Evolutionary conservation across 495 filamentous ascomycete genomes (phyloP).

Genomic region (Penicillium goetzii): DNA sequence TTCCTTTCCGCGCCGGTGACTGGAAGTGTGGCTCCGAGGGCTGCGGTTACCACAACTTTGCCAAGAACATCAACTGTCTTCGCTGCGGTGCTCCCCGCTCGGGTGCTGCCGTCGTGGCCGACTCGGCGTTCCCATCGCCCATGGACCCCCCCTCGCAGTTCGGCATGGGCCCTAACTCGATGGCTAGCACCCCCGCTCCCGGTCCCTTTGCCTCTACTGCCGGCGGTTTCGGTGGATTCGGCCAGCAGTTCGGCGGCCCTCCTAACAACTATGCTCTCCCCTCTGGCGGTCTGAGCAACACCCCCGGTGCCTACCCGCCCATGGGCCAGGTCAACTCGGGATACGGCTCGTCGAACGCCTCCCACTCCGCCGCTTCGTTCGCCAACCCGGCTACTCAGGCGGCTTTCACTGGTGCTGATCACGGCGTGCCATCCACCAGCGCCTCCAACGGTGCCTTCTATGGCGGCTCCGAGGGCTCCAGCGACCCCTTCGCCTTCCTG

Average conservation of each 20-base stretch:
- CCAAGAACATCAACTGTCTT: slow-evolving; percentile 97
- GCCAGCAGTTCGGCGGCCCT: slow-evolving; percentile 85
- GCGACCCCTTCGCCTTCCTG: slow-evolving; percentile 89
- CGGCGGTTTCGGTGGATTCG: slow-evolving; percentile 77
- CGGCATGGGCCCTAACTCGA: slow-evolving; percentile 75
- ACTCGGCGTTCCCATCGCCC: slow-evolving; percentile 87
- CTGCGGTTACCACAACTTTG: slow-evolving; percentile 99
- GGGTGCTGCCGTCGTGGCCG: slow-evolving; percentile 88
- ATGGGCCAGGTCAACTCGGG: slow-evolving; percentile 73
- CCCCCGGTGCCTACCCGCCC: slow-evolving; percentile 77
- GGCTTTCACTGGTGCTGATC: slow-evolving; percentile 85
- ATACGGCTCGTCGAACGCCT: slow-evolving; percentile 64
- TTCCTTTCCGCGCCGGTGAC: slow-evolving; percentile 96
- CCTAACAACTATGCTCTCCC: slow-evolving; percentile 89
- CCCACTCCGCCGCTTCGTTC: slow-evolving; percentile 85
- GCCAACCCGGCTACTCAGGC: slow-evolving; percentile 92
- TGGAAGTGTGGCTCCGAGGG: slow-evolving; percentile 98
- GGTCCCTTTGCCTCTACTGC: slow-evolving; percentile 75
- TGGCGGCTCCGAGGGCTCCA: slow-evolving; percentile 62
- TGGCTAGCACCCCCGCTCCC: slow-evolving; percentile 81
- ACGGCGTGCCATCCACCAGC: slow-evolving; percentile 58
- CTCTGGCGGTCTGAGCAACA: slow-evolving; percentile 76
- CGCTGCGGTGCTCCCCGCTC: slow-evolving; percentile 94
- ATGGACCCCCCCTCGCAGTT: slow-evolving; percentile 86
- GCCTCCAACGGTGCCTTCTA: slow-evolving; percentile 61